These are phyloP conservation scores for Aspergillus neotritici DNA, from an alignment of 2,329 filamentous ascomycete genomes.

Conservation along the genomic window DNA sequence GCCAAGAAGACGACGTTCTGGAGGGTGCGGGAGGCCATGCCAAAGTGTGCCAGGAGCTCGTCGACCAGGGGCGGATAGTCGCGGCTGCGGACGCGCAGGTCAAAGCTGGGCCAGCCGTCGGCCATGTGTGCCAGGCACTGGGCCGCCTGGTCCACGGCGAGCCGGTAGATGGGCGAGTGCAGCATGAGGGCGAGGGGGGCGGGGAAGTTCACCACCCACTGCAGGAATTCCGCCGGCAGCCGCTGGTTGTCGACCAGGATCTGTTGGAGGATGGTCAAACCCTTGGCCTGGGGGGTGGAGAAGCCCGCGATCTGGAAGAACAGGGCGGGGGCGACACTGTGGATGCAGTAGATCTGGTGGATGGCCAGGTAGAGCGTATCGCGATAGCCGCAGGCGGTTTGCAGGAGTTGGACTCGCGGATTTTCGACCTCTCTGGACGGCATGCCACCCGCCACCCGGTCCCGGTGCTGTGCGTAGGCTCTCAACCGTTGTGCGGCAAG, in stretches of 20 bases:
- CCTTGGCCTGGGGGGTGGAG: constrained; percentile 22
- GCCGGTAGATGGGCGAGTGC: constrained; percentile 29
- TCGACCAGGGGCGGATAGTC: constrained; percentile 52
- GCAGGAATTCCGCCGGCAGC: constrained; percentile 36
- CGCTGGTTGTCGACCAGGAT: constrained; percentile 45
- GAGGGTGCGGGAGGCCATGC: constrained; percentile 48
- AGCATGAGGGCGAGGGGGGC: constrained; percentile 23
- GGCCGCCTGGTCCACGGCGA: constrained; percentile 36
- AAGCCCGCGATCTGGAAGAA: constrained; percentile 37
- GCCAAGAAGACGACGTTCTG: constrained; percentile 49
- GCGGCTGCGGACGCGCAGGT: constrained; percentile 27
- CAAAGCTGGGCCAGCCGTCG: constrained; percentile 36
- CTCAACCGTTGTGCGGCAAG: too few relatives aligned
- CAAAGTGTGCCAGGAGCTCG: constrained; percentile 49
- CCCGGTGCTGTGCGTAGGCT: too few relatives aligned
- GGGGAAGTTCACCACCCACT: constrained; percentile 49
- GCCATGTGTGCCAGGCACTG: constrained; percentile 44
- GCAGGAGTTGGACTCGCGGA: constrained; percentile 50
- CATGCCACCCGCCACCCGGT: too few relatives aligned
- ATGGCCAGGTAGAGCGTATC: constrained; percentile 62
- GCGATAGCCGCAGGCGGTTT: constrained; percentile 48
- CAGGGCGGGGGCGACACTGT: constrained; percentile 38
- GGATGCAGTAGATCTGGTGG: constrained; percentile 61
- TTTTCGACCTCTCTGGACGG: constrained; percentile 33
- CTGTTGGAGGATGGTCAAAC: constrained; percentile 34